These are phyloP conservation scores for Lobosporangium transversale DNA, from an alignment of 192 early-diverging fungal species.

Conservation along the genomic window DNA sequence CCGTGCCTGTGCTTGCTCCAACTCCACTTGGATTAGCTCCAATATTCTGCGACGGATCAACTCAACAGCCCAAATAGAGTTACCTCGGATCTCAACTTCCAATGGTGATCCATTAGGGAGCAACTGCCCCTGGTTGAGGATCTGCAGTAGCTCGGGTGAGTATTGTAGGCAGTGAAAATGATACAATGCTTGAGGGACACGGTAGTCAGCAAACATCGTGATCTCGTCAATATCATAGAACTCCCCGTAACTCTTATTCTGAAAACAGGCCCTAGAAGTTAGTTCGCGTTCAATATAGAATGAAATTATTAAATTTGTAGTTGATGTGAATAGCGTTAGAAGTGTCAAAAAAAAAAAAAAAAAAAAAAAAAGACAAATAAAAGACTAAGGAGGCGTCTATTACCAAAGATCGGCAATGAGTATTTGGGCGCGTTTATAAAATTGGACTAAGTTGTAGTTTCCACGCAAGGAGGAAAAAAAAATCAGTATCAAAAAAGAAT, in stretches of 20 bases:
- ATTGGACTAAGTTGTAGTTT: slow-evolving; percentile 51
- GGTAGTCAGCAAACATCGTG: slow-evolving; percentile 94
- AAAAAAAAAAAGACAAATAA: no score
- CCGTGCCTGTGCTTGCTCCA: slow-evolving; percentile 35
- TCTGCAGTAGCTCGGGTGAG: slow-evolving; percentile 63
- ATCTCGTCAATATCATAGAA: slow-evolving; percentile 82
- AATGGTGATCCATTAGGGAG: slow-evolving; percentile 67
- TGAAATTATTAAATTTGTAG: no score
- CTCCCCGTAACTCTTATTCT: slow-evolving; percentile 65
- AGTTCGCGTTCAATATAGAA: not conserved
- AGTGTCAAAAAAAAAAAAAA: no score
- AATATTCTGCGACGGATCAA: slow-evolving; percentile 58
- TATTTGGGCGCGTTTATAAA: slow-evolving; percentile 89
- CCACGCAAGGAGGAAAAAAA: not conserved
- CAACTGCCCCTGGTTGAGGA: slow-evolving; percentile 51
- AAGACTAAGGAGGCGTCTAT: no score
- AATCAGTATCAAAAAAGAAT: no score
- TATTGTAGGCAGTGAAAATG: slow-evolving; percentile 77
- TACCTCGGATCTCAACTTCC: slow-evolving; percentile 82
- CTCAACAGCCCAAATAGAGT: slow-evolving; percentile 85
- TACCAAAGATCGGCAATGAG: slow-evolving; percentile 85
- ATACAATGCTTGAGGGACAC: slow-evolving; percentile 78
- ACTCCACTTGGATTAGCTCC: slow-evolving; percentile 29
- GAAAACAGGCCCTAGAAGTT: slow-evolving; percentile 77
- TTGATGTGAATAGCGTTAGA: no score